Percentiles rank a stretch among this genome's conserved stretches.
Evolutionary conservation across 495 filamentous ascomycete genomes (phyloP).

Genomic region (Lepraria neglecta): DNA sequence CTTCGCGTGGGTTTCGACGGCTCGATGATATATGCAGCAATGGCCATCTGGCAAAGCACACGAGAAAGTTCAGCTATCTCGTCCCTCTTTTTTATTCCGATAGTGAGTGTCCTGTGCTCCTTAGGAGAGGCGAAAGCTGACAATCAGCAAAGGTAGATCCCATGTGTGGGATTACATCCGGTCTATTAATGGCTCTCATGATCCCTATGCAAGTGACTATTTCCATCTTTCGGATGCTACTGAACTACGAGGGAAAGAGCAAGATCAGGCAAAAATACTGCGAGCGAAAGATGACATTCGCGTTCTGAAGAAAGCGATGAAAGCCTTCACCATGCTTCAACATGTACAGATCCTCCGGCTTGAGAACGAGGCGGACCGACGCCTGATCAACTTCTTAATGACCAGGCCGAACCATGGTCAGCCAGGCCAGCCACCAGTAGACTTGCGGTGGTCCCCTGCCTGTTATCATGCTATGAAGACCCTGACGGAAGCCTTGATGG

Average conservation of each 20-base stretch:
- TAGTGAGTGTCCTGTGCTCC: conserved; percentile 28
- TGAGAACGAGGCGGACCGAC: conserved; percentile 52
- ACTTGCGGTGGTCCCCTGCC: conserved; percentile 56
- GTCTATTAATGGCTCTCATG: not conserved
- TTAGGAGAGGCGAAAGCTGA: conserved; percentile 9
- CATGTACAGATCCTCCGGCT: conserved; percentile 61
- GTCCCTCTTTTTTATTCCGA: conserved; percentile 61
- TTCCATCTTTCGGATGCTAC: conserved; percentile 33
- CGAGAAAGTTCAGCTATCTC: conserved; percentile 65
- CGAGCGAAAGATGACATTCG: conserved; percentile 36
- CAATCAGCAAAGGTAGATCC: conserved; percentile 31
- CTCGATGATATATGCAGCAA: conserved; percentile 46
- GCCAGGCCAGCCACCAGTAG: conserved; percentile 30
- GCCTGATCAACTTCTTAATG: conserved; percentile 43
- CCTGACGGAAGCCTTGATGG: conserved; percentile 50
- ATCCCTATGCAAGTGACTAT: conserved; percentile 22
- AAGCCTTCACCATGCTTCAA: conserved; percentile 53
- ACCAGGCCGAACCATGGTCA: conserved; percentile 24
- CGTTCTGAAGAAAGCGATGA: conserved; percentile 50
- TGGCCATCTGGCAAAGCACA: conserved; percentile 51
- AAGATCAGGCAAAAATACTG: conserved; percentile 41
- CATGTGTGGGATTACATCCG: conserved; percentile 33
- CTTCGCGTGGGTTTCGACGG: conserved; percentile 48
- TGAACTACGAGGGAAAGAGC: conserved; percentile 37
- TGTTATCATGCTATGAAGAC: conserved; percentile 57